These are phyloP conservation scores for Diaporthe australafricana DNA, from an alignment of 2,329 filamentous ascomycete species.

Conservation along the genomic window DNA sequence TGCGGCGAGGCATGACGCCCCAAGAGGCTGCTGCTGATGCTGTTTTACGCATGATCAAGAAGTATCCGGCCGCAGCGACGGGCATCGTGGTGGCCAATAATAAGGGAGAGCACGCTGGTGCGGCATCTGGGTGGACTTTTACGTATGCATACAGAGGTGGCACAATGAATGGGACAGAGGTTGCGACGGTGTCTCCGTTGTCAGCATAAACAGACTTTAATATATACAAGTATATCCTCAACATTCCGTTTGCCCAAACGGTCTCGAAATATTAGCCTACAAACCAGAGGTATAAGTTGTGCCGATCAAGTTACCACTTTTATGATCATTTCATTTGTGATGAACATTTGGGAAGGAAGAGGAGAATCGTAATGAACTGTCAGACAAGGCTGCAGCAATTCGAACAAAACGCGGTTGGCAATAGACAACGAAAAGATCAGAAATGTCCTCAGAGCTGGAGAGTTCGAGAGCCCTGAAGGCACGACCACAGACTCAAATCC, in stretches of 20 bases:
- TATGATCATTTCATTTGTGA: too few relatives aligned
- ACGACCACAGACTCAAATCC: too few relatives aligned
- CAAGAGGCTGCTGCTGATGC: constrained; percentile 62
- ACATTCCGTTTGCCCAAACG: not conserved
- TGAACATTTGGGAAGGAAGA: too few relatives aligned
- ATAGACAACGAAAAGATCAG: too few relatives aligned
- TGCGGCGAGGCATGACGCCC: constrained; percentile 61
- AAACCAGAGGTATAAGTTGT: not conserved
- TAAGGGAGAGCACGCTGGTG: constrained; percentile 61
- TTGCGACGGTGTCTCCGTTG: constrained; percentile 55
- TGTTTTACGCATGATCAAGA: constrained; percentile 59
- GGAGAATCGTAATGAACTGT: too few relatives aligned
- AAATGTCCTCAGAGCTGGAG: too few relatives aligned
- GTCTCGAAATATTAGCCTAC: too few relatives aligned
- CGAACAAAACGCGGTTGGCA: too few relatives aligned
- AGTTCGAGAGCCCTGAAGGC: too few relatives aligned
- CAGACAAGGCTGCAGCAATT: too few relatives aligned
- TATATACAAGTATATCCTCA: not conserved
- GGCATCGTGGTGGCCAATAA: constrained; percentile 64
- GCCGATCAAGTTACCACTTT: too few relatives aligned
- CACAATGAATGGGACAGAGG: constrained; percentile 57
- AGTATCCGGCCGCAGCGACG: constrained; percentile 58
- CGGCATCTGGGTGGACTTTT: constrained; percentile 66
- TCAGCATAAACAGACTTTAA: not conserved
- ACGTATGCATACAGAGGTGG: constrained; percentile 63